Base-by-base conservation (phyloP, 805 yeast species). In the Dipodascopsis uninucleata region DNA sequence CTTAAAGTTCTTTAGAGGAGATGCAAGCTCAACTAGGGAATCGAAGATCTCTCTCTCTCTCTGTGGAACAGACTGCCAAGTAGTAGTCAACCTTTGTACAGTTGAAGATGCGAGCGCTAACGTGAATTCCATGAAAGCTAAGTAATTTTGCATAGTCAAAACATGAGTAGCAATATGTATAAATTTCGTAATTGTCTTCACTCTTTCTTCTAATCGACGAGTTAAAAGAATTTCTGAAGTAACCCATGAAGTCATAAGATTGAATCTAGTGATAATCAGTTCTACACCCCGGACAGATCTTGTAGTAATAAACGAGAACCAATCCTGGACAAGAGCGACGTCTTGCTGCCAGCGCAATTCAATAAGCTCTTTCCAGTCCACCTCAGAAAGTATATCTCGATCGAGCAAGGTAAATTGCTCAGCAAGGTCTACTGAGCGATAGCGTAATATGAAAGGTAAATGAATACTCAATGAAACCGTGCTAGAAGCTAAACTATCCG, bases 311-410 rank as follows among this genome's bases (percentile, higher is more conserved):
- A 85, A 71, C 51, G 79, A 82, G 22, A 88, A 67, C 98, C 98
- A 93, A 58, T 93, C 85, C 52, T 78, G 79, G 18, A 79, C 81
- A 1, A 88, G 82, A 1, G 73, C 75, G 37, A 83, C 63, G 28
- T 79, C 77, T 47, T 76, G 75, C 41, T 78, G 76, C 87, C 95
- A 83, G 38, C 78, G 74, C 51, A 85, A 67, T 51, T 86, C 89
- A 33, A 89, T 72, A 34, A 90, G 71, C 55, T 87, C 96, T 57
- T 79, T 81, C 97, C 97, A 90, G 62, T 90, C 97, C 31, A 93
- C 75, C 58, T 87, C 96, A 41, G 78, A 74, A 18, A 89, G 64
- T 33, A 88, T 76, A 62, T 93, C 97, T 41, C 80, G 72, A 63
- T 93, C 98, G 52, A 90, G 83, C 38, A 85, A 62, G 0, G 97